Evolutionary conservation across 352 stramenopile species (phyloP).

Genomic region (Phytophthora pluvialis): DNA sequence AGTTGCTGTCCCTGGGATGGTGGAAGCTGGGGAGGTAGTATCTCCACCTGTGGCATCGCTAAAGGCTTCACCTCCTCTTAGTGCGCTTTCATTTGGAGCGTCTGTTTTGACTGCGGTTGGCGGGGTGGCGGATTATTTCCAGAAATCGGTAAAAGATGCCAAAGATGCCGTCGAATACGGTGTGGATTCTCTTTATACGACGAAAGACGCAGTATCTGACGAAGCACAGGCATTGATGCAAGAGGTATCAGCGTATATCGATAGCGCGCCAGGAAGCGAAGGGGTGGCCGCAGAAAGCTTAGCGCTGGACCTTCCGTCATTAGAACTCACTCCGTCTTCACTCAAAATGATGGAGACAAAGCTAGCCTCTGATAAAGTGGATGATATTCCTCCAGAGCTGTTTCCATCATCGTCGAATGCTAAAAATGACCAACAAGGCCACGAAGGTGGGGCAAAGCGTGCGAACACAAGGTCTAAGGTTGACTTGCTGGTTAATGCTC

Average conservation of each 20-base stretch:
- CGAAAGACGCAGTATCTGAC: slow-evolving; percentile 69
- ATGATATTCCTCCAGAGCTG: slow-evolving; percentile 17
- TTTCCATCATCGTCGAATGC: slow-evolving; percentile 27
- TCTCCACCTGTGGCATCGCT: slow-evolving; percentile 10
- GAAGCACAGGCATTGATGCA: slow-evolving; percentile 69
- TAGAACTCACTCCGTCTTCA: slow-evolving; percentile 33
- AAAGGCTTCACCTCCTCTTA: slow-evolving; percentile 43
- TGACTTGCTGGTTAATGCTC: slow-evolving; percentile 58
- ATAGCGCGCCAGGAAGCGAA: slow-evolving; percentile 27
- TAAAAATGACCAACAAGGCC: slow-evolving; percentile 11
- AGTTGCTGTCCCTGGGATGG: slow-evolving; percentile 17
- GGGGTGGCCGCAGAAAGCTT: slow-evolving; percentile 13
- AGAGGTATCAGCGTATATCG: slow-evolving; percentile 68
- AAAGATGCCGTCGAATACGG: slow-evolving; percentile 77
- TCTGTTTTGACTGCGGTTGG: slow-evolving; percentile 73
- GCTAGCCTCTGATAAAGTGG: slow-evolving; percentile 17
- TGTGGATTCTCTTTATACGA: slow-evolving; percentile 78
- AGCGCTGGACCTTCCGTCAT: slow-evolving; percentile 3
- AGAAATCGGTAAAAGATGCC: slow-evolving; percentile 76
- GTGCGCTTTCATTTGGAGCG: slow-evolving; percentile 57
- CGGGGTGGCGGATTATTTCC: slow-evolving; percentile 69
- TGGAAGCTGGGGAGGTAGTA: neutral
- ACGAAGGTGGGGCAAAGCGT: slow-evolving; percentile 20
- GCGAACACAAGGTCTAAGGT: slow-evolving; percentile 26
- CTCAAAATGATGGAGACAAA: slow-evolving; percentile 42